These are phyloP conservation scores for Trypanosomatidae sp. DNA, from an alignment of 208 protist species.

Conservation along the genomic window DNA sequence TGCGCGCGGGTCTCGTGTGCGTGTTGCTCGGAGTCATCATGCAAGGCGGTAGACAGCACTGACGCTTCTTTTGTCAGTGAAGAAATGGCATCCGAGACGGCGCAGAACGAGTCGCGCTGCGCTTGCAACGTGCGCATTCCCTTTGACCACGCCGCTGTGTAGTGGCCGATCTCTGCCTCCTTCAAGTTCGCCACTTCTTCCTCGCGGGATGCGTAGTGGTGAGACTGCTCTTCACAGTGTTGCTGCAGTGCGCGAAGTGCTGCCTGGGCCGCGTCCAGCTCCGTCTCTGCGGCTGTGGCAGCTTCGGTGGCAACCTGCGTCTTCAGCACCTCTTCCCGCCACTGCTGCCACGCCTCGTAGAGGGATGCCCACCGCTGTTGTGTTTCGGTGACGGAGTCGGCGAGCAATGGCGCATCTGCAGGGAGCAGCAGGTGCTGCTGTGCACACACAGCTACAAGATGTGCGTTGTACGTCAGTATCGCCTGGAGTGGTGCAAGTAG, in stretches of 20 bases:
- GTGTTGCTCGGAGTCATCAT: slow-evolving; percentile 5
- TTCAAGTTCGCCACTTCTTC: slow-evolving; percentile 5
- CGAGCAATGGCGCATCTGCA: not conserved
- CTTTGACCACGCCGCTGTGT: slow-evolving; percentile 24
- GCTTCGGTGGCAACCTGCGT: not conserved
- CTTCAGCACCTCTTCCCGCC: not conserved
- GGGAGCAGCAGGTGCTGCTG: not conserved
- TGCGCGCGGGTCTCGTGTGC: not conserved
- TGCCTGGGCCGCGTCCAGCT: not conserved
- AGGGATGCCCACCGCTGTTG: slow-evolving; percentile 3
- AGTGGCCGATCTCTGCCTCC: slow-evolving; percentile 18
- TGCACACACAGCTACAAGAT: slow-evolving; percentile 9
- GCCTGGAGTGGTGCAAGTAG: slow-evolving; percentile 5
- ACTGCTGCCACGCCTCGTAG: slow-evolving; percentile 5
- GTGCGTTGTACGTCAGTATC: not conserved
- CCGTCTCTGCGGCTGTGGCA: not conserved
- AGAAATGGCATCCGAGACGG: not conserved
- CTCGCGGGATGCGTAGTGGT: not conserved
- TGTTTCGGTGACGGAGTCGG: not conserved
- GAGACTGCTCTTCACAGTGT: slow-evolving; percentile 2
- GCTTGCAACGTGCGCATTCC: slow-evolving; percentile 13
- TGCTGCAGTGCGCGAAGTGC: slow-evolving; percentile 1
- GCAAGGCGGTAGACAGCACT: not conserved
- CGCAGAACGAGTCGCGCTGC: slow-evolving; percentile 7
- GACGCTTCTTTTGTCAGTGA: not conserved